Conservation (phyloP, 768 basidiomycete species). For the Lentinula sp. region DNA sequence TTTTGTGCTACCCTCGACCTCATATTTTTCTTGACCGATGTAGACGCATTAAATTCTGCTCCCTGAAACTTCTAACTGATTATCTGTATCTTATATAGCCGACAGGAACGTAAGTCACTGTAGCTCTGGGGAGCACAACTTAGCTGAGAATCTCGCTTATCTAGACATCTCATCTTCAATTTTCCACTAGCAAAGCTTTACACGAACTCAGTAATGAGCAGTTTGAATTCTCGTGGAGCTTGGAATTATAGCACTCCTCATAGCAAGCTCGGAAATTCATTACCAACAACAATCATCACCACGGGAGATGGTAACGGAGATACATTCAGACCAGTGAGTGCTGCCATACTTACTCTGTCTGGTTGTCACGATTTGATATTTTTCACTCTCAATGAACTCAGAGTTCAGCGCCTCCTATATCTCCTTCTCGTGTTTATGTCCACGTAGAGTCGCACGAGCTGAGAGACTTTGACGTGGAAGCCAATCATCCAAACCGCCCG, state of each 20-base stretch:
- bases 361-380: background rate
- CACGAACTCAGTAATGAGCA: constrained; percentile 29
- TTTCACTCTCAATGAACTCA: background rate
- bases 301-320: background rate
- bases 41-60: background rate
- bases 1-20: constrained; percentile 23
- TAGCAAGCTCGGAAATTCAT: background rate
- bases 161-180: constrained; percentile 25
- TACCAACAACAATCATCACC: background rate
- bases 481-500: background rate
- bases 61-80: too few relatives aligned
- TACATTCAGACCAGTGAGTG: background rate
- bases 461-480: constrained; percentile 13
- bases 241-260: constrained; percentile 15
- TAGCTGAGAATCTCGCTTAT: too few relatives aligned
- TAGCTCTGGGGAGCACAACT: too few relatives aligned
- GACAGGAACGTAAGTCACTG: constrained; percentile 6
- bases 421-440: constrained; percentile 14
- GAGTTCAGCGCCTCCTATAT: background rate
- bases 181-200: constrained; percentile 29
- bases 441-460: constrained; percentile 27
- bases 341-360: background rate
- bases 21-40: constrained; percentile 20
- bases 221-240: constrained; percentile 25
- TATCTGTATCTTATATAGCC: background rate